Base-by-base conservation (phyloP, 306 rosid genomes). In the Inga oerstediana region DNA sequence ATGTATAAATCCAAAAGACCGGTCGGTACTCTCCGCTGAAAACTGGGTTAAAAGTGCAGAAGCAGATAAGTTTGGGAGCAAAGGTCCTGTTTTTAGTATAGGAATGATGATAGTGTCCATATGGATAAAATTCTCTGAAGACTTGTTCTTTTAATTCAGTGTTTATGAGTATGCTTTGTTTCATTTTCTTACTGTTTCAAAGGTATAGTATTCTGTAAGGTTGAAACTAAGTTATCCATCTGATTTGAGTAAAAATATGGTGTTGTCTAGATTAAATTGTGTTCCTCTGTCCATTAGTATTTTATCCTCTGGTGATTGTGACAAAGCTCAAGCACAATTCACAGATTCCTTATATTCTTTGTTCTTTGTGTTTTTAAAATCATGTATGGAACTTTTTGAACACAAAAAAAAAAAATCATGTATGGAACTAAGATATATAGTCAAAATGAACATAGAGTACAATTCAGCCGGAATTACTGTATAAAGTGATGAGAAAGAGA, bases 1-100 rank as follows among this genome's bases (percentile, higher is more conserved):
- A 54, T 87, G 74, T 91, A 90, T 15, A 82, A 80, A 7, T 91
- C 90, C 86, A 91, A 93, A 81, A 89, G 54, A 83, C 24, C 88
- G 0, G 65, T 85, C 1, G 88, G 85, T 45, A 71, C 82, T 27
- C 88, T 80, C 12, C 62, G 76, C 61, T 85, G 79, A 80, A 76
- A 72, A 46, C 19, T 61, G 64, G 19, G 17, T 24, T 51, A 24
- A 5, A 58, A 49, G 46, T 74, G 79, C 66, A 62, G 30, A 24
- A 54, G 5, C 4, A 67, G 17, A 35, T 16, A 79, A 75, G 76
- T 75, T 62, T 75, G 43, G 52, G 7, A 44, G 11, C 54, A n/a
- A 43, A 22, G 13, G 8, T 24, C 51, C 16, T 11, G 49, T 44
- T 44, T 37, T 43, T 22, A 49, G 75, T 71, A 12, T 22, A n/a